Percentiles rank a stretch among this genome's conserved stretches.
These are phyloP conservation scores for Dothideomycetes sp. DNA, from an alignment of 2,329 filamentous ascomycete genomes.

Conservation along the genomic window DNA sequence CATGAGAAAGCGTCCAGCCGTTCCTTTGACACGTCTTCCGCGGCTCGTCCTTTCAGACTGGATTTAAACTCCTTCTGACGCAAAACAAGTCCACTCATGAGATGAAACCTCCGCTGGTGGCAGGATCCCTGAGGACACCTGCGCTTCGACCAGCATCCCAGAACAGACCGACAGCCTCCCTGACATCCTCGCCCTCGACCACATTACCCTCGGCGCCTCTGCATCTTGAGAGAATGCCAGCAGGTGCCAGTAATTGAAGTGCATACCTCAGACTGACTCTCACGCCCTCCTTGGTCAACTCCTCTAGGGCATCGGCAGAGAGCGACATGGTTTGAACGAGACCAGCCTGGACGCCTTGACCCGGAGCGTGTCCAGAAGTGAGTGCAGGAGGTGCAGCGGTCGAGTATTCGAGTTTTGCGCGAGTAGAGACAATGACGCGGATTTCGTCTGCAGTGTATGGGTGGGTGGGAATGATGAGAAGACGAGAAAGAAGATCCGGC, in stretches of 20 bases:
- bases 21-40: too few species aligned
- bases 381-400: conserved; percentile 22
- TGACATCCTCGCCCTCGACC: conserved; percentile 45
- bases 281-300: conserved; percentile 76
- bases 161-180: conserved; percentile 36
- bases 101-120: conserved; percentile 19
- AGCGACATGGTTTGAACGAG: conserved; percentile 50
- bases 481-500: conserved; percentile 80
- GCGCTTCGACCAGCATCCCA: conserved; percentile 39
- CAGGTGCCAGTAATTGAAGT: conserved; percentile 78
- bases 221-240: conserved; percentile 81
- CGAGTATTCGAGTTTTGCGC: conserved; percentile 41
- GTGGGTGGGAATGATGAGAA: conserved; percentile 92
- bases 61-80: too few species aligned
- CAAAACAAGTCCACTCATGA: conserved; percentile 11
- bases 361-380: conserved; percentile 13
- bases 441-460: conserved; percentile 84
- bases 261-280: conserved; percentile 87
- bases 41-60: too few species aligned
- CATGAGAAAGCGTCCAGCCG: too few species aligned
- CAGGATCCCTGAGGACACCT: conserved; percentile 19
- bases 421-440: conserved; percentile 78
- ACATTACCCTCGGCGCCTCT: conserved; percentile 25
- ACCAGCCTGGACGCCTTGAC: conserved; percentile 52
- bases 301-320: conserved; percentile 72